Evolutionary conservation across 2,329 filamentous ascomycete genomes (phyloP).

Genomic region (Curvularia verruculosa): DNA sequence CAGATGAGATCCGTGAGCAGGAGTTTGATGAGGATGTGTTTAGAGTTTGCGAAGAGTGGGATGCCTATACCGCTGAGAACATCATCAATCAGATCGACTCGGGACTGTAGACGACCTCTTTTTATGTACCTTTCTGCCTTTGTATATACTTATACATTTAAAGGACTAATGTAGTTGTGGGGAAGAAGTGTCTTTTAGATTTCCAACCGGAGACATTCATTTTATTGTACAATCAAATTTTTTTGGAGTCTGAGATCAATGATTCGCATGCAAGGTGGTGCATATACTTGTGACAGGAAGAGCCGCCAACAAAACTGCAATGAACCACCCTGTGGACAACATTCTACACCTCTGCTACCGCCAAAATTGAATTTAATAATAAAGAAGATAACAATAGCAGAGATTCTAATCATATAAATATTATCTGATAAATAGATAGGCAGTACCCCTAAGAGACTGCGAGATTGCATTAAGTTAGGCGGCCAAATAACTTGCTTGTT

Average conservation of each 20-base stretch:
- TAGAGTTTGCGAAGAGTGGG: conserved; percentile 38
- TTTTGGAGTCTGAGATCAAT: not conserved
- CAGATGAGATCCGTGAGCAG: conserved; percentile 32
- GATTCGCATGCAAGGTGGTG: not conserved
- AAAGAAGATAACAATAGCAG: no score
- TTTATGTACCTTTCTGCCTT: not conserved
- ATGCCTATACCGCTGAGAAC: conserved; percentile 34
- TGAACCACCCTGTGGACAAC: no score
- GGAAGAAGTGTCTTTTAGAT: not conserved
- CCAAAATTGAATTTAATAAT: no score
- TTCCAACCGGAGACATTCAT: not conserved
- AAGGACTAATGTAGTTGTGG: not conserved
- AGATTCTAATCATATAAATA: no score
- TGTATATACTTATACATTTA: not conserved
- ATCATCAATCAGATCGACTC: conserved; percentile 44
- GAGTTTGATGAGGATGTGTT: conserved; percentile 29
- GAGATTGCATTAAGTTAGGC: no score
- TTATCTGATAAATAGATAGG: no score
- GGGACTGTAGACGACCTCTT: conserved; percentile 20
- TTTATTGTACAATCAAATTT: not conserved
- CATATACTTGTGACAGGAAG: not conserved
- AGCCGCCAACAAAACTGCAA: no score
- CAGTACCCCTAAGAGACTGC: no score
- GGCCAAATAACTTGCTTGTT: no score
- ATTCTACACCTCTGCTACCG: no score